Conservation (phyloP, 2,329 filamentous ascomycete genomes). For the Elsinoe necatrix region DNA sequence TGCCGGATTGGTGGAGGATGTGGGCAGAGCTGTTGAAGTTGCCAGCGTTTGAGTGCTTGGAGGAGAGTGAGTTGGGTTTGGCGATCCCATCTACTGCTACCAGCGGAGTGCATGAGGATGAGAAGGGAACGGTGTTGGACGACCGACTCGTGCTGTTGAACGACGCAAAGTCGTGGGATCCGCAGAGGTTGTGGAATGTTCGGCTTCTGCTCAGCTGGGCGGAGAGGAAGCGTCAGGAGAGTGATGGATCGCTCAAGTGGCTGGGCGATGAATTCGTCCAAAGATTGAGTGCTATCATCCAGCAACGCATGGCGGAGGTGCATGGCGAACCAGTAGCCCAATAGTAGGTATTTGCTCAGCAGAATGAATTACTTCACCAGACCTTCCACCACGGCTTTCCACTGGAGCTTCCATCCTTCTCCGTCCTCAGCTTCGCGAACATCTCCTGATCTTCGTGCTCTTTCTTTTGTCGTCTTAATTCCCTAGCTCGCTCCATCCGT, state of each 20-base stretch:
- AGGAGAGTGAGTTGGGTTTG: constrained; percentile 55
- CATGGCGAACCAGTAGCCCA: constrained; percentile 1
- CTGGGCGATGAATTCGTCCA: constrained; percentile 50
- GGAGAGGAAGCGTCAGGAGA: constrained; percentile 32
- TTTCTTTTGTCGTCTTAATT: constrained; percentile 35
- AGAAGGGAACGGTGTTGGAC: constrained; percentile 58
- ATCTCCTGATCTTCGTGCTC: constrained; percentile 36
- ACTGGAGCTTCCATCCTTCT: constrained; percentile 14
- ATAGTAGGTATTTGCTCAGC: background rate
- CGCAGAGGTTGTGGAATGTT: constrained; percentile 54
- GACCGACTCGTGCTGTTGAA: constrained; percentile 55
- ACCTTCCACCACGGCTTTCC: constrained; percentile 30
- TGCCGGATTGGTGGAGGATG: constrained; percentile 28
- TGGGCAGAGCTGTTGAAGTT: constrained; percentile 70
- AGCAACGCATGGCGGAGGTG: constrained; percentile 27
- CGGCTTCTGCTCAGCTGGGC: constrained; percentile 58
- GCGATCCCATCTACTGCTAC: constrained; percentile 32
- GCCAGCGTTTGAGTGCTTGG: constrained; percentile 41
- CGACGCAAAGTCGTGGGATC: constrained; percentile 37
- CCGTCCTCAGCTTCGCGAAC: constrained; percentile 24
- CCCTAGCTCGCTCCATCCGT: constrained; percentile 33
- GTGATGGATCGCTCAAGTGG: constrained; percentile 32
- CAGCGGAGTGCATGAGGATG: constrained; percentile 43
- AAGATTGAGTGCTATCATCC: constrained; percentile 44
- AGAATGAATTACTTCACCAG: constrained; percentile 23